These are phyloP conservation scores for Blumeriella jaapii DNA, from an alignment of 2,329 filamentous ascomycete genomes.

Conservation along the genomic window DNA sequence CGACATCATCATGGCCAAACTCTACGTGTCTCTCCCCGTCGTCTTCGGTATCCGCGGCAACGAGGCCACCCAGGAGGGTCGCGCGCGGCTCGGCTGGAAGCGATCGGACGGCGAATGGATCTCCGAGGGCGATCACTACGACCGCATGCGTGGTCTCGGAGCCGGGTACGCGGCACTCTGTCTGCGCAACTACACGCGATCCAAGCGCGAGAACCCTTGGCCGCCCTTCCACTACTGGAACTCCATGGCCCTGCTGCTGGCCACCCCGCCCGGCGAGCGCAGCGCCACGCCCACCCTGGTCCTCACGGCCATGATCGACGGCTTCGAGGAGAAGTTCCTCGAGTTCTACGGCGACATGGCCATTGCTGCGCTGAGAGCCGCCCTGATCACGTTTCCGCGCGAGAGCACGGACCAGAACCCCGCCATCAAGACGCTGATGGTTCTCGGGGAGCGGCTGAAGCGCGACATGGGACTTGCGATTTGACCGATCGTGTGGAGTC, in stretches of 20 bases:
- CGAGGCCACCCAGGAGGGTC: constrained; percentile 60
- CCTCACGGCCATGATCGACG: constrained; percentile 59
- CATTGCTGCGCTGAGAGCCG: constrained; percentile 56
- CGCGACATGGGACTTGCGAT: background rate
- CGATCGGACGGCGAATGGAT: constrained; percentile 42
- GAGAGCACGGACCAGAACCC: constrained; percentile 35
- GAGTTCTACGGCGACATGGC: constrained; percentile 70
- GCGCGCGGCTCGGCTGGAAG: constrained; percentile 62
- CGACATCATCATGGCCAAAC: constrained; percentile 81
- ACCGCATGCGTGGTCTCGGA: constrained; percentile 73
- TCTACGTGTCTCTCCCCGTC: constrained; percentile 67
- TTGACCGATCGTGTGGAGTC: too few relatives aligned
- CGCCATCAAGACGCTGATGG: constrained; percentile 40
- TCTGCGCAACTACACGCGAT: constrained; percentile 68
- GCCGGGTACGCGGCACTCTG: constrained; percentile 76
- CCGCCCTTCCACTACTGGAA: constrained; percentile 77
- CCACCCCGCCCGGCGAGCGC: constrained; percentile 54
- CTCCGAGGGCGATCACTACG: constrained; percentile 60
- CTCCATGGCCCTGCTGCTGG: constrained; percentile 63
- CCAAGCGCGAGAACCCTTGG: constrained; percentile 57
- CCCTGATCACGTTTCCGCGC: constrained; percentile 62
- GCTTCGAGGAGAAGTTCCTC: constrained; percentile 65
- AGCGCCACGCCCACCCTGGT: constrained; percentile 66
- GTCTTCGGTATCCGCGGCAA: constrained; percentile 73
- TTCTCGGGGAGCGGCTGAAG: constrained; percentile 36